These are phyloP conservation scores for Penicillium sp. DNA, from an alignment of 2,329 filamentous ascomycete genomes.

Conservation along the genomic window DNA sequence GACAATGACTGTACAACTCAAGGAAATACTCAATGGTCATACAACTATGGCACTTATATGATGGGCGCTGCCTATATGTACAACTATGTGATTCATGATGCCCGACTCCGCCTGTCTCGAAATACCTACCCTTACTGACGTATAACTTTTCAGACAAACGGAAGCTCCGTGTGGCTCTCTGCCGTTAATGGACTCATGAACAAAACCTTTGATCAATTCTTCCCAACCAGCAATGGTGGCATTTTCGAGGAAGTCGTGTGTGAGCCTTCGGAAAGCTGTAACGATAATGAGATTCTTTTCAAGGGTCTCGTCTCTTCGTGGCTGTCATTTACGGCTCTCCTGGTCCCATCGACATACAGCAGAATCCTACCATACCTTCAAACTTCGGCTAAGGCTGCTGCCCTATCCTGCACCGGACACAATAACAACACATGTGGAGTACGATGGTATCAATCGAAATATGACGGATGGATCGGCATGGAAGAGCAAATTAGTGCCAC, in stretches of 20 bases:
- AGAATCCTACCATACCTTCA: conserved; percentile 62
- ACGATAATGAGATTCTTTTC: conserved; percentile 60
- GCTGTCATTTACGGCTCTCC: conserved; percentile 62
- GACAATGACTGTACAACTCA: conserved; percentile 60
- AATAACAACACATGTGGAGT: conserved; percentile 63
- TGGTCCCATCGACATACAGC: conserved; percentile 63
- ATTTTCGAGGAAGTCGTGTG: conserved; percentile 62
- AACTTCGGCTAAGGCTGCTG: conserved; percentile 62
- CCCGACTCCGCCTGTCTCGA: no score
- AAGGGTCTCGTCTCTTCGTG: conserved; percentile 73
- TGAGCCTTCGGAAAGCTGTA: conserved; percentile 64
- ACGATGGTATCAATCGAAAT: conserved; percentile 60
- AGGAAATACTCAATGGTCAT: conserved; percentile 67
- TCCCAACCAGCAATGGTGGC: conserved; percentile 42
- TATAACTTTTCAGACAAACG: conserved; percentile 47
- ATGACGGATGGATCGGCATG: conserved; percentile 64
- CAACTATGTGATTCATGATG: conserved; percentile 55
- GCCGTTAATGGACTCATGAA: conserved; percentile 62
- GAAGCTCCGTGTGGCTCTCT: conserved; percentile 57
- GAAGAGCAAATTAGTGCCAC: conserved; percentile 72
- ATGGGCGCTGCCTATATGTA: conserved; percentile 69
- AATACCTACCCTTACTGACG: neutral
- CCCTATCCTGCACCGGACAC: conserved; percentile 58
- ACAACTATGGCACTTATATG: conserved; percentile 65
- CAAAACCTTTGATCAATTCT: conserved; percentile 48